A percentile compares a stretch with the other conserved stretches of the same genome.
Conservation (phyloP, 2,329 filamentous ascomycete genomes). For the Balansia obtecta region DNA sequence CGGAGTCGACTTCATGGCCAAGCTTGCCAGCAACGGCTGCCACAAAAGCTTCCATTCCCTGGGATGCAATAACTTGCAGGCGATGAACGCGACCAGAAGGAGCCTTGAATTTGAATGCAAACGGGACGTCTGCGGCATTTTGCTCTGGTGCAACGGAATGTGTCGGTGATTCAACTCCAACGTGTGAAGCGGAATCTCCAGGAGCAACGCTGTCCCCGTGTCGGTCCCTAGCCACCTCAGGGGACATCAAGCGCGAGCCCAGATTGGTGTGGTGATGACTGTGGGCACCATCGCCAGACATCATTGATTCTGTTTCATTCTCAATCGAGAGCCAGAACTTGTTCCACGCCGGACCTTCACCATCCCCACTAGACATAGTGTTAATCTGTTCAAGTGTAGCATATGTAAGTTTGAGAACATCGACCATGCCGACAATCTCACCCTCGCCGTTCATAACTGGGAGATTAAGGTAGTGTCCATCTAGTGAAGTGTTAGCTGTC, state of each 20-base stretch:
- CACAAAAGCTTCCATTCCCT: constrained; percentile 72
- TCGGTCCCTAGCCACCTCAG: constrained; percentile 60
- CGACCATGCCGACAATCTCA: constrained; percentile 98
- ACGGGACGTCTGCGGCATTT: constrained; percentile 59
- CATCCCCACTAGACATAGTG: constrained; percentile 78
- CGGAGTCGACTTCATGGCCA: constrained; percentile 65
- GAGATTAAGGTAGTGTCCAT: constrained; percentile 95
- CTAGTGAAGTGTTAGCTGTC: constrained; percentile 30
- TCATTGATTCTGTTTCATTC: constrained; percentile 88
- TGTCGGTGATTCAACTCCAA: constrained; percentile 66
- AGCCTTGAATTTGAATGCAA: constrained; percentile 98
- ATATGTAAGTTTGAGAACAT: constrained; percentile 96
- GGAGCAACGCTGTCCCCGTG: constrained; percentile 75
- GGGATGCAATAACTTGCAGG: constrained; percentile 68
- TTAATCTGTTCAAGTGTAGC: constrained; percentile 97
- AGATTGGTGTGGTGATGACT: constrained; percentile 53
- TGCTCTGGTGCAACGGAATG: constrained; percentile 50
- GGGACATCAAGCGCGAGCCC: constrained; percentile 65
- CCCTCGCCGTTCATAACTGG: constrained; percentile 96
- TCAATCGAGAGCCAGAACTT: constrained; percentile 98
- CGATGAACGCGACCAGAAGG: constrained; percentile 90
- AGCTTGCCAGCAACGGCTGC: constrained; percentile 71
- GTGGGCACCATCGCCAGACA: constrained; percentile 80
- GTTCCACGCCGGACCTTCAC: constrained; percentile 95
- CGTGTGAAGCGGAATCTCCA: constrained; percentile 88